Conservation (phyloP, 192 early-diverging fungal species). For the Backusella parvicylindrica region DNA sequence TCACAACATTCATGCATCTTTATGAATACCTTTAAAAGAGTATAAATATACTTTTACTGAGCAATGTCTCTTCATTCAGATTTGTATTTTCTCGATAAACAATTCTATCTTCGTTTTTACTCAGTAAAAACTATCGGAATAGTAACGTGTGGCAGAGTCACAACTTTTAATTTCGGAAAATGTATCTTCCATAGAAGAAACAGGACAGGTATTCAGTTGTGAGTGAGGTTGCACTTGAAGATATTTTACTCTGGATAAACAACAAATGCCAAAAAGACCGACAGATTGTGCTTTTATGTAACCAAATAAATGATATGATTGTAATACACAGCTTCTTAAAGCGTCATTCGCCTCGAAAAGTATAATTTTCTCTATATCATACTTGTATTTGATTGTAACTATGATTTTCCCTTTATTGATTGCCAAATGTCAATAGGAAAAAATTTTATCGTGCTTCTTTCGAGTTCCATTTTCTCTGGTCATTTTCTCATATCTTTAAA, state of each 20-base stretch:
- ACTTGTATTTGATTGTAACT: background rate
- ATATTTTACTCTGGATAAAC: background rate
- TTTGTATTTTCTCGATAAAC: background rate
- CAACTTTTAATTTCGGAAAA: background rate
- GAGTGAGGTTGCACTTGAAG: background rate
- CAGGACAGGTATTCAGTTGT: background rate
- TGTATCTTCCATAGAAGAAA: background rate
- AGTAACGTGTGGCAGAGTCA: background rate
- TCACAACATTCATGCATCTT: background rate
- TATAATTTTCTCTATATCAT: background rate
- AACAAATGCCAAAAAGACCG: background rate
- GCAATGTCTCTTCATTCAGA: background rate
- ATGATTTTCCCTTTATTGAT: background rate
- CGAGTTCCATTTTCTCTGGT: background rate
- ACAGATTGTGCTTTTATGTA: background rate
- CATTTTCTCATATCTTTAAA: background rate
- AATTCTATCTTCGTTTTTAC: background rate
- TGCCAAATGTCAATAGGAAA: background rate
- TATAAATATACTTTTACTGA: background rate
- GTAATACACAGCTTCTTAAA: background rate
- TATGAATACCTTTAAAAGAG: background rate
- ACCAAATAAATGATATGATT: background rate
- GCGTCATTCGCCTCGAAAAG: background rate
- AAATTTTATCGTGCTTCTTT: background rate
- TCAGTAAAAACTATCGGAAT: background rate